phyloP scores from a whole-genome alignment of 805 yeast genomes.

The Lachancea dasiensis region DNA sequence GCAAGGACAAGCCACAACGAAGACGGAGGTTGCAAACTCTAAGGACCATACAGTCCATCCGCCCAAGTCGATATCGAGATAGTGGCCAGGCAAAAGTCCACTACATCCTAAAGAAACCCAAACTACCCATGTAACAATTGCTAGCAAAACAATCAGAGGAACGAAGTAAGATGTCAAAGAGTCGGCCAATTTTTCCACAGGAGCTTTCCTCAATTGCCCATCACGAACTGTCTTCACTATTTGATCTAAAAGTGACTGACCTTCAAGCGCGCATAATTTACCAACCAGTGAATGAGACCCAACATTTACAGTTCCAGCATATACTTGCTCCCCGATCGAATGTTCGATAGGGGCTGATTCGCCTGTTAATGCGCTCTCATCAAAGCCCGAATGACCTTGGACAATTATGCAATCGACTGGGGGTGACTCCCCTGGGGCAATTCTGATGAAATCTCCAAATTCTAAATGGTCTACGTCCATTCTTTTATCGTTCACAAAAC shows the following conservation, averaged over 20 bases:
- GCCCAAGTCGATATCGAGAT: constrained; percentile 59
- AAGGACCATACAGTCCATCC: constrained; percentile 78
- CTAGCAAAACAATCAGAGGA: constrained; percentile 56
- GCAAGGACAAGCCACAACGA: constrained; percentile 82
- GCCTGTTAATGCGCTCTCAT: constrained; percentile 58
- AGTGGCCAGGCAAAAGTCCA: constrained; percentile 47
- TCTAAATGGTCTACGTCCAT: constrained; percentile 44
- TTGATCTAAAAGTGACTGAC: constrained; percentile 62
- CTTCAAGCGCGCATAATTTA: constrained; percentile 50
- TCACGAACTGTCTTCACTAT: constrained; percentile 65
- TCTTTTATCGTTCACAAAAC: constrained; percentile 26
- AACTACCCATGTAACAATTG: constrained; percentile 58
- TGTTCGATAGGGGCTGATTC: constrained; percentile 57
- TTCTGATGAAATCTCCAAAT: constrained; percentile 43
- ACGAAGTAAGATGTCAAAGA: constrained; percentile 64
- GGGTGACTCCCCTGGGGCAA: constrained; percentile 54
- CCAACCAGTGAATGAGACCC: constrained; percentile 53
- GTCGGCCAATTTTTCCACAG: constrained; percentile 68
- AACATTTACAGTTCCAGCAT: constrained; percentile 64
- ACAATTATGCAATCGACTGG: constrained; percentile 50
- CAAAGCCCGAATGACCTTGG: constrained; percentile 45
- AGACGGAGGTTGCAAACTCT: constrained; percentile 71
- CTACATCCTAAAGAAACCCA: constrained; percentile 58
- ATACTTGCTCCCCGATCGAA: constrained; percentile 56
- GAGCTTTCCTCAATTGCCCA: constrained; percentile 68